Evolutionary conservation across 2,329 filamentous ascomycete genomes (phyloP).

Genomic region (Curvularia spicifera): DNA sequence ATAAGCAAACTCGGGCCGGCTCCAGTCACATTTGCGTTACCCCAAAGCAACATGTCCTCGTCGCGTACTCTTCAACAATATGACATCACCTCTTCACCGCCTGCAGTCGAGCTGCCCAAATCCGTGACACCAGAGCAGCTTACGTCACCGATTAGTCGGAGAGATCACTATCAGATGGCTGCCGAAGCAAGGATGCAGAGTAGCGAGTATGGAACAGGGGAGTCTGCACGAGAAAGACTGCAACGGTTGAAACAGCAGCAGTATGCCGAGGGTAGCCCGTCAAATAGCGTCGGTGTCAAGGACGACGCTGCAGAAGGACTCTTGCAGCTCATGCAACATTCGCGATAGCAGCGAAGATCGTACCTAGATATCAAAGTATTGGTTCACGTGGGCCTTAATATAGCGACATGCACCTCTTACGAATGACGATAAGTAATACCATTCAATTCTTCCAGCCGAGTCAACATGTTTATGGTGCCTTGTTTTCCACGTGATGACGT

Average conservation of each 20-base stretch:
- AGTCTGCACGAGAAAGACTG: constrained; percentile 30
- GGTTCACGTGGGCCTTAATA: not conserved
- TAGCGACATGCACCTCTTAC: not conserved
- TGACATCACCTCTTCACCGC: constrained; percentile 41
- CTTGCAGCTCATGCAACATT: constrained; percentile 54
- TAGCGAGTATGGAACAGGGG: constrained; percentile 25
- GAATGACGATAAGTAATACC: not conserved
- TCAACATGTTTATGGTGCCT: not conserved
- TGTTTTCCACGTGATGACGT: not conserved
- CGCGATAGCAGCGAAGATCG: constrained; percentile 20
- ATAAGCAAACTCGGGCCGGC: constrained; percentile 45
- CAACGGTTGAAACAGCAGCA: constrained; percentile 38
- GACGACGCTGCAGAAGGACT: constrained; percentile 62
- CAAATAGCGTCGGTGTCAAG: constrained; percentile 54
- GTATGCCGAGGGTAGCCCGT: constrained; percentile 47
- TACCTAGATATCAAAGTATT: not conserved
- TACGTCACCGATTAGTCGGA: constrained; percentile 25
- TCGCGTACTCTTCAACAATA: constrained; percentile 45
- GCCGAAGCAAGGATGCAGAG: constrained; percentile 22
- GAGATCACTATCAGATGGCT: constrained; percentile 21
- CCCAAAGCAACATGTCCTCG: constrained; percentile 38
- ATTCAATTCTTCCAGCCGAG: not conserved
- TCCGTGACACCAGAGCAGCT: constrained; percentile 31
- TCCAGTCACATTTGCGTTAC: constrained; percentile 48
- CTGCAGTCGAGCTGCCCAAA: constrained; percentile 20